phyloP scores from a whole-genome alignment of 108 stramenopile species.

The Skeletonema menzelii region DNA sequence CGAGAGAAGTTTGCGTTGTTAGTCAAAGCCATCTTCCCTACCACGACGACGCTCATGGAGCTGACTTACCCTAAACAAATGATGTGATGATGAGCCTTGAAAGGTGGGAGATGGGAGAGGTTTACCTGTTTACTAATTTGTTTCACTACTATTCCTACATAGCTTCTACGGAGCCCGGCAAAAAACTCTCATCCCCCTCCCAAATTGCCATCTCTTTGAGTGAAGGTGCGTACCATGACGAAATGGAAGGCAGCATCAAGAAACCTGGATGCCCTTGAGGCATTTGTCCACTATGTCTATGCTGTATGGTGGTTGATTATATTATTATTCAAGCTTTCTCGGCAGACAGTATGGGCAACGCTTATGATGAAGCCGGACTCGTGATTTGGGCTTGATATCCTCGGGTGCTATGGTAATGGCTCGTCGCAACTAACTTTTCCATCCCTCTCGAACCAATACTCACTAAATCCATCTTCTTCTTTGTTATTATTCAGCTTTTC shows the following conservation, averaged over 20 bases:
- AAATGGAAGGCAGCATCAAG: not conserved
- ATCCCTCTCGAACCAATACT: not conserved
- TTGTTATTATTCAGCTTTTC: not conserved
- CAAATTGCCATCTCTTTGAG: not conserved
- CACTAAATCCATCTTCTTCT: not conserved
- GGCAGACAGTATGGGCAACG: not conserved
- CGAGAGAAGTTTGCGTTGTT: not conserved
- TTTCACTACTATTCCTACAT: not conserved
- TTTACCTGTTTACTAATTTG: not conserved
- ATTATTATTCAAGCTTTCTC: not conserved
- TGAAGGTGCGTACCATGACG: conserved; percentile 24
- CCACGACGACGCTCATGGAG: not conserved
- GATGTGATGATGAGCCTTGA: not conserved
- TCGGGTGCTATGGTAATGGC: not conserved
- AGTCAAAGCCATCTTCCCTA: not conserved
- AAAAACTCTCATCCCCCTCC: not conserved
- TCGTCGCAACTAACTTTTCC: not conserved
- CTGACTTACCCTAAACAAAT: not conserved
- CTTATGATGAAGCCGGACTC: not conserved
- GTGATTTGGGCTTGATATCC: not conserved
- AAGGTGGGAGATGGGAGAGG: not conserved
- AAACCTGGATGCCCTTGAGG: not conserved
- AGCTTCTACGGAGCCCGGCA: not conserved
- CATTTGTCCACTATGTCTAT: not conserved
- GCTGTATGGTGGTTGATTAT: not conserved